Conservation (phyloP, 768 basidiomycete species). For the Tremella yokohamensis region DNA sequence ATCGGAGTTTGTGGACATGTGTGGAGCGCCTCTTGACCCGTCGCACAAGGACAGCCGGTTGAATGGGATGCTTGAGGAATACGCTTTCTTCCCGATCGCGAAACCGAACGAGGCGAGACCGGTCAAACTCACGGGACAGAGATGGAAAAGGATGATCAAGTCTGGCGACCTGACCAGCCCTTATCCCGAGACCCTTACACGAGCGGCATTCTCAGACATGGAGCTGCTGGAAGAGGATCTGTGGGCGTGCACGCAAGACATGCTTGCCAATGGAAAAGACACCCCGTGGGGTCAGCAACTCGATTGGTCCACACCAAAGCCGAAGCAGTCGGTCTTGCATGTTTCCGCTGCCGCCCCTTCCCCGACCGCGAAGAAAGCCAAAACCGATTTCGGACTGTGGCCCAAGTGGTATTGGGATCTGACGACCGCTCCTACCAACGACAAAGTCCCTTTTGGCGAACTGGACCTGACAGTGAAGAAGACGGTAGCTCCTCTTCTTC, state of each 20-base stretch:
- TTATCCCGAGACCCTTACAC: constrained; percentile 22
- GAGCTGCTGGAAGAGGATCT: constrained; percentile 16
- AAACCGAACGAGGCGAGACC: constrained; percentile 16
- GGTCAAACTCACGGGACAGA: constrained; percentile 31
- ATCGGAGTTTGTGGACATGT: constrained; percentile 14
- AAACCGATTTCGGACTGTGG: constrained; percentile 57
- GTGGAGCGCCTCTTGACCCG: constrained; percentile 35
- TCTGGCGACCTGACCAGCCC: constrained; percentile 27
- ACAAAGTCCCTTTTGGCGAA: constrained; percentile 55
- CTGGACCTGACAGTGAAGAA: constrained; percentile 82
- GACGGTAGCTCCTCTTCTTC: constrained; percentile 74
- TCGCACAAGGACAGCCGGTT: constrained; percentile 26
- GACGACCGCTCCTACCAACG: constrained; percentile 23
- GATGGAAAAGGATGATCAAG: constrained; percentile 22
- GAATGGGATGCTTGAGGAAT: constrained; percentile 10
- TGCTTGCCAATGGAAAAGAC: constrained; percentile 14
- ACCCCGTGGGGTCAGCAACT: constrained; percentile 32
- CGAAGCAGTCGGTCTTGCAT: background rate
- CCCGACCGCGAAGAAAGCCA: background rate
- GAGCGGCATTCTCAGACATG: constrained; percentile 4
- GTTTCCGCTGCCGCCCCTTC: background rate
- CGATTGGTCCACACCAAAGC: constrained; percentile 28
- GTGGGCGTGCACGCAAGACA: constrained; percentile 24
- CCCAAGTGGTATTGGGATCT: constrained; percentile 98
- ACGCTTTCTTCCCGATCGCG: constrained; percentile 32